Evolutionary conservation across 768 basidiomycete species (phyloP).

Genomic region (Russula sp.): DNA sequence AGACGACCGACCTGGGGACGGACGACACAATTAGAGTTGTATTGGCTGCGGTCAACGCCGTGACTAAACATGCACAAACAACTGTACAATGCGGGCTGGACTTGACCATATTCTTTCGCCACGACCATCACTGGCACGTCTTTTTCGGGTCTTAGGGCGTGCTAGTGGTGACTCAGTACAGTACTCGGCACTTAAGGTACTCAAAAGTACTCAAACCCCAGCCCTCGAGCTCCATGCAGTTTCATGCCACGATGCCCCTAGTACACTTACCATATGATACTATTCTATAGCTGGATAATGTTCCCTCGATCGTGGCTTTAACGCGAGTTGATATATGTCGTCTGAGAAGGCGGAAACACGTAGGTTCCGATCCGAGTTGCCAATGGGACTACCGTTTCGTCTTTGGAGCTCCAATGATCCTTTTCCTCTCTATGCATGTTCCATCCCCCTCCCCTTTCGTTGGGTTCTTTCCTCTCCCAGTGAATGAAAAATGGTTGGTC

Average conservation of each 20-base stretch:
- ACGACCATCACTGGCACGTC: too few relatives aligned
- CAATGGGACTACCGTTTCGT: background rate
- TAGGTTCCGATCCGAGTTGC: background rate
- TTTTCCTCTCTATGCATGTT: background rate
- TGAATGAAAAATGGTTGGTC: background rate
- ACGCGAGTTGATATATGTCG: background rate
- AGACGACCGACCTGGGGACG: background rate
- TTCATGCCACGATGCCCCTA: too few relatives aligned
- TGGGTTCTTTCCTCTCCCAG: background rate
- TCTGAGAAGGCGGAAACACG: background rate
- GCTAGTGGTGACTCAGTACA: too few relatives aligned
- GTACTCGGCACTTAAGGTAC: too few relatives aligned
- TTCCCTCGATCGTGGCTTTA: too few relatives aligned
- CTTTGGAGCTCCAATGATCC: background rate
- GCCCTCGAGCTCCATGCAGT: too few relatives aligned
- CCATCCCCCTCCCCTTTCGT: background rate
- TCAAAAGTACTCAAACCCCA: too few relatives aligned
- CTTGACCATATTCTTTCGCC: too few relatives aligned
- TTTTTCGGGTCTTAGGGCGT: too few relatives aligned
- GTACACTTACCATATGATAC: too few relatives aligned
- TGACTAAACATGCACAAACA: constrained; percentile 9
- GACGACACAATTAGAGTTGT: constrained; percentile 7
- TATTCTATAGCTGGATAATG: too few relatives aligned
- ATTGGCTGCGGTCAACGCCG: background rate
- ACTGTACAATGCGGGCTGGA: too few relatives aligned